Evolutionary conservation across 1,139 yeast species (phyloP).

Genomic region (Kurtzmaniella quercitrusa): DNA sequence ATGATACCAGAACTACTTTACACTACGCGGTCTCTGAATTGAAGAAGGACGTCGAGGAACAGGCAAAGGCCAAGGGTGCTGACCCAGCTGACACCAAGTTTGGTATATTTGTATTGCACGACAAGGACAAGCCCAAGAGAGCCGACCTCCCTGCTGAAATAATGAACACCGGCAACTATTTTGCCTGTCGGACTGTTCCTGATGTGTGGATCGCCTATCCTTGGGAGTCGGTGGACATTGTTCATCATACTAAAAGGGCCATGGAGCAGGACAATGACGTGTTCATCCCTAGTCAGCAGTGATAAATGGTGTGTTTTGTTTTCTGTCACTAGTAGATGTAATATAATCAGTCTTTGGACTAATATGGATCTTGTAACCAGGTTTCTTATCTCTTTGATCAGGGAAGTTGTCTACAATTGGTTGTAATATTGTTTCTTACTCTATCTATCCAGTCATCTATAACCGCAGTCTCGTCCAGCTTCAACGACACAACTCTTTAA

Average conservation of each 20-base stretch:
- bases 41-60: conserved; percentile 71
- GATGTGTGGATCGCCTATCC: conserved; percentile 98
- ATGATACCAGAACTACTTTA: conserved; percentile 91
- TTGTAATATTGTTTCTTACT: no score
- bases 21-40: conserved; percentile 88
- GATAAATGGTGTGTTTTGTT: no score
- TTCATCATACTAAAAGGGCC: conserved; percentile 77
- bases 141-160: conserved; percentile 70
- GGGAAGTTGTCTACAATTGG: no score
- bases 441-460: no score
- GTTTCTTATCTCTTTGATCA: no score
- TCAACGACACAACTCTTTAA: no score
- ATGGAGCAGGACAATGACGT: conserved; percentile 64
- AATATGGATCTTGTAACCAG: no score
- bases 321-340: no score
- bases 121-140: conserved; percentile 83
- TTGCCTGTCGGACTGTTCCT: conserved; percentile 88
- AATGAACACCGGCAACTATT: conserved; percentile 65
- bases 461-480: no score
- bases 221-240: conserved; percentile 93
- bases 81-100: conserved; percentile 62
- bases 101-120: conserved; percentile 89
- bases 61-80: conserved; percentile 47
- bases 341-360: no score
- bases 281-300: conserved; percentile 30